A percentile compares a stretch with the other conserved stretches of the same genome.
These are phyloP conservation scores for Auriscalpium microsporum DNA, from an alignment of 768 basidiomycete genomes.

Conservation along the genomic window DNA sequence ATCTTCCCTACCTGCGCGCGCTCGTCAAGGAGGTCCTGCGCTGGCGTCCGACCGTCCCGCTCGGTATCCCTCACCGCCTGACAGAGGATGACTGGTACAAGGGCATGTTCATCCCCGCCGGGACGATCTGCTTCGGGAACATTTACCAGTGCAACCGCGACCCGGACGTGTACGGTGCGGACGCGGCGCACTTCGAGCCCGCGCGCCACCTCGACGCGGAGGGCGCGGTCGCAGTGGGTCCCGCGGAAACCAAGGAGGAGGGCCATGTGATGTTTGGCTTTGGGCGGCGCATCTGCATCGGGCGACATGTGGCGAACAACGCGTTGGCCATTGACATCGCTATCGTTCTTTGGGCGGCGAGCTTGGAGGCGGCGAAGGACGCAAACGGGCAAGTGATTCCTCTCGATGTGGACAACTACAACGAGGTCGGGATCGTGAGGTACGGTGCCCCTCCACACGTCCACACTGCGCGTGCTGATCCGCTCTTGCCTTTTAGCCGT, in stretches of 20 bases:
- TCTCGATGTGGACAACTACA: not conserved
- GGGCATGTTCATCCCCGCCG: conserved; percentile 25
- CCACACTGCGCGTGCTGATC: not conserved
- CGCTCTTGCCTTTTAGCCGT: not conserved
- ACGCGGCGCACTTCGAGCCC: conserved; percentile 16
- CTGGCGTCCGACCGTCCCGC: not conserved
- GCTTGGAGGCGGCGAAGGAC: conserved; percentile 6
- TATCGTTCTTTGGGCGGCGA: conserved; percentile 19
- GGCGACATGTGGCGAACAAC: conserved; percentile 15
- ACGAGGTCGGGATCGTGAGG: not conserved
- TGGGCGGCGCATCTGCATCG: conserved; percentile 14
- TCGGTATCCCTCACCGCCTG: conserved; percentile 14
- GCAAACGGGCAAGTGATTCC: not conserved
- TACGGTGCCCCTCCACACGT: not conserved
- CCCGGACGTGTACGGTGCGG: conserved; percentile 17
- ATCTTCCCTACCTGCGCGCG: conserved; percentile 10
- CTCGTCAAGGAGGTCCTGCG: conserved; percentile 11
- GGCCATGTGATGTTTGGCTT: conserved; percentile 21
- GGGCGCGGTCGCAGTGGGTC: conserved; percentile 9
- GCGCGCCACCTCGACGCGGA: conserved; percentile 18
- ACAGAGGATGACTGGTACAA: conserved; percentile 21
- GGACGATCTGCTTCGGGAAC: conserved; percentile 25
- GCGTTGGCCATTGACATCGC: conserved; percentile 25
- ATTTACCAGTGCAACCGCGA: conserved; percentile 19
- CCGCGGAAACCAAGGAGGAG: conserved; percentile 20